phyloP scores from a whole-genome alignment of 1,284 basidiomycete species.

The Ustilago hordei region DNA sequence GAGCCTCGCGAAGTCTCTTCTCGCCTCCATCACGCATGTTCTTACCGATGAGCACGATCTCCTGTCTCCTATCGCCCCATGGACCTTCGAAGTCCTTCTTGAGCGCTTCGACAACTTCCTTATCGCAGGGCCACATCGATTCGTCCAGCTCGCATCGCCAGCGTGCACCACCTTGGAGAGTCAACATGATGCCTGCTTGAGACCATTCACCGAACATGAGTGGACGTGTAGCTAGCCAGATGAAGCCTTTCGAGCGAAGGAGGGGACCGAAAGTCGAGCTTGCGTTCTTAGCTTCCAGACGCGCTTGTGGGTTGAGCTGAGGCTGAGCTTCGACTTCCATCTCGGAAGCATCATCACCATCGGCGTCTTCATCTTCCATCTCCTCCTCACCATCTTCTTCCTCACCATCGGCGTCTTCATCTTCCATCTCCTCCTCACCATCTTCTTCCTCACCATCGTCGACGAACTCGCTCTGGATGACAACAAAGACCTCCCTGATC shows the following conservation, averaged over 20 bases:
- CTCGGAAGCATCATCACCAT: conserved; percentile 16
- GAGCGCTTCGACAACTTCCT: conserved; percentile 70
- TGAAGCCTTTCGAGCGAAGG: conserved; percentile 72
- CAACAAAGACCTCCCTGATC: conserved; percentile 71
- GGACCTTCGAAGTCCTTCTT: conserved; percentile 70
- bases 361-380: conserved; percentile 12
- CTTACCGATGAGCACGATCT: conserved; percentile 70
- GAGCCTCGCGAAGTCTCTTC: conserved; percentile 65
- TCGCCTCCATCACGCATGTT: conserved; percentile 65
- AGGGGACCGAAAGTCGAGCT: conserved; percentile 69
- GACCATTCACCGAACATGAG: conserved; percentile 71
- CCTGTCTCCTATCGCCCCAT: conserved; percentile 72
- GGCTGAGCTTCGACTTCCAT: conserved; percentile 67
- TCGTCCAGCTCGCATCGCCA: conserved; percentile 71
- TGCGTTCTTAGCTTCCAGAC: conserved; percentile 70
- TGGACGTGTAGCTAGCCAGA: conserved; percentile 70
- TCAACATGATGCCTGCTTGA: conserved; percentile 71
- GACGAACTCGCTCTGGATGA: conserved; percentile 69
- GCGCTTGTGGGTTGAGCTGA: conserved; percentile 70
- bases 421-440: conserved; percentile 24
- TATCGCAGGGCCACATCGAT: conserved; percentile 70
- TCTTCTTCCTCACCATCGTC: conserved; percentile 65
- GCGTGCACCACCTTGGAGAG: conserved; percentile 69
- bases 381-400: conserved; percentile 59
- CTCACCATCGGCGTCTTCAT: conserved; percentile 14